These are phyloP conservation scores for Jatropha curcas DNA, from an alignment of 345 rosid genomes.

Conservation along the genomic window DNA sequence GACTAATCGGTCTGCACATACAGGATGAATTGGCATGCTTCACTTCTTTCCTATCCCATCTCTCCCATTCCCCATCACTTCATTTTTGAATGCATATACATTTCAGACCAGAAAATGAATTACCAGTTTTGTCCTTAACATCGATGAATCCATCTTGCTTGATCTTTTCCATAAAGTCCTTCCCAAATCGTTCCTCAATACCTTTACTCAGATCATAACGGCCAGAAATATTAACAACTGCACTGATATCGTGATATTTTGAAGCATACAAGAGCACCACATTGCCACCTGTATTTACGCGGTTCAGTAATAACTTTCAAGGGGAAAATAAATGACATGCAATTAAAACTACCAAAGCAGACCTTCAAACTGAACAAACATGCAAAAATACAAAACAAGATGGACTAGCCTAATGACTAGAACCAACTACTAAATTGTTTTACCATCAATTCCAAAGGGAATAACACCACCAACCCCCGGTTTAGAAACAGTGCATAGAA, in stretches of 20 bases:
- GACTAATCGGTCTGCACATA: neutral
- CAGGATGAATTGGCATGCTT: neutral
- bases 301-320: conserved; percentile 3
- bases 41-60: neutral
- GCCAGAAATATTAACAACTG: conserved; percentile 35
- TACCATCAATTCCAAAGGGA: neutral
- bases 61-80: neutral
- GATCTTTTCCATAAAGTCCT: conserved; percentile 26
- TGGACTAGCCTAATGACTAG: conserved; percentile 3
- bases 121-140: conserved; percentile 27
- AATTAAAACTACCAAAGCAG: neutral
- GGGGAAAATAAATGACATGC: neutral
- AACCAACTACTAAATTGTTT: conserved; percentile 7
- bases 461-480: neutral
- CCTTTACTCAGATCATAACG: conserved; percentile 32
- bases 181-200: conserved; percentile 24
- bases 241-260: conserved; percentile 26
- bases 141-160: conserved; percentile 30
- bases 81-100: neutral
- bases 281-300: conserved; percentile 18
- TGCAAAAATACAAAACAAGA: conserved; percentile 7
- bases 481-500: neutral
- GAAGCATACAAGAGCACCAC: conserved; percentile 37
- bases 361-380: neutral
- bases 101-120: neutral